phyloP scores from a whole-genome alignment of 345 rosid species.

The Pistacia vera region DNA sequence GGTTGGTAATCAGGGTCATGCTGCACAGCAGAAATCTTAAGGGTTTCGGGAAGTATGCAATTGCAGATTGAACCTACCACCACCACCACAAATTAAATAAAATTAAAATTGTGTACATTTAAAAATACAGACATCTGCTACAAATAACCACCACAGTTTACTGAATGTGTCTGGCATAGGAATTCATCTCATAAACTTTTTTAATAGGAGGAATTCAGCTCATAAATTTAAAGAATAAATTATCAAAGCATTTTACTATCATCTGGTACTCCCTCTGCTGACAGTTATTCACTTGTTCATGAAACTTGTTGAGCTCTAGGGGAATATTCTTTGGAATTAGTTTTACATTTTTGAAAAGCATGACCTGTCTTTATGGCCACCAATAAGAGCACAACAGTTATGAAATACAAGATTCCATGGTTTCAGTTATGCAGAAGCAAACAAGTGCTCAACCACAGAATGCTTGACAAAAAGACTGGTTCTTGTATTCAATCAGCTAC shows the following conservation, averaged over 20 bases:
- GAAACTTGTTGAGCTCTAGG: neutral
- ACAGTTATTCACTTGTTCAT: neutral
- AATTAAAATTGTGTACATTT: slow-evolving; percentile 19
- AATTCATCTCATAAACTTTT: neutral
- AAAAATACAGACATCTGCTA: slow-evolving; percentile 15
- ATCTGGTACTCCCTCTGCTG: neutral
- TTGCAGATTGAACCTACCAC: slow-evolving; percentile 82
- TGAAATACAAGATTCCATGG: no score
- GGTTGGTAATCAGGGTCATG: slow-evolving; percentile 64
- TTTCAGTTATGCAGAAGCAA: neutral
- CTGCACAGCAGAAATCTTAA: slow-evolving; percentile 59
- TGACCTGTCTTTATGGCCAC: neutral
- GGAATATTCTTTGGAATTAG: no score
- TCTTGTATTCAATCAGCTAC: neutral
- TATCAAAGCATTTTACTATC: neutral
- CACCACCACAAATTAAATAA: slow-evolving; percentile 7
- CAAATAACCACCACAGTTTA: slow-evolving; percentile 18
- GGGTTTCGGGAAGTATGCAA: slow-evolving; percentile 86
- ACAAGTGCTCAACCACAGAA: neutral
- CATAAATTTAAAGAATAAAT: neutral
- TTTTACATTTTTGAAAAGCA: neutral
- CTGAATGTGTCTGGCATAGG: neutral
- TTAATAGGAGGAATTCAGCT: no score
- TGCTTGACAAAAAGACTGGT: neutral
- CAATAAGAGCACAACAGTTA: neutral